Base-by-base conservation (phyloP, 169 alveolate species). In the Neospora caninum region DNA sequence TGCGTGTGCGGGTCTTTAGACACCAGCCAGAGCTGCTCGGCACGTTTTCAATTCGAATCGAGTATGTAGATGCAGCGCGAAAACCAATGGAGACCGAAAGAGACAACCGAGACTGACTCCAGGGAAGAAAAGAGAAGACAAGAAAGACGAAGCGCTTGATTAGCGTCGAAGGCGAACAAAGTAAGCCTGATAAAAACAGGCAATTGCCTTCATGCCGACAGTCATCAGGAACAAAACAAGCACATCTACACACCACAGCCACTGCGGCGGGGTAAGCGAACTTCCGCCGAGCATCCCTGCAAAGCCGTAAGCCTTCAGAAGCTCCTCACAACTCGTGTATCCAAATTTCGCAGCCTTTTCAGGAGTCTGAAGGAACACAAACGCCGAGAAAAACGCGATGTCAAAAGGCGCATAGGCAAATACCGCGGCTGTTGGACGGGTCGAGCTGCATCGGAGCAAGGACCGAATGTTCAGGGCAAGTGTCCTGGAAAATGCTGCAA, bases 171-270 rank as follows among this genome's bases (percentile, higher is more conserved):
- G 73, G n/a, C 73, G 73, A 29, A 16, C 73, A 27, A 7, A 64
- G n/a, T 64, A 64, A 9, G 73, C 73, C 73, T 64, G 73, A 29
- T 64, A 64, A 27, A 64, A 27, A 64, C 73, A 64, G 34, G 73
- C 73, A 22, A 27, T 10, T 22, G 73, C 43, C 29, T 73, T n/a
- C 43, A 38, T 38, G 29, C 39, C 86, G 39, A 73, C 86, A 18
- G 92, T 64, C 27, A 22, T 54, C 42, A 36, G 42, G 36, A 49
- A 38, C 27, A 84, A 64, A 54, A 64, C 73, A n/a, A 49, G 91
- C 45, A 84, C 43, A n/a, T 84, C 91, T 7, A 64, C 91, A 27
- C 29, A 39, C 91, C 91, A 84, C 29, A 84, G 54, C 91, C 91
- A 84, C 78, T 84, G 42, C 45, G 38, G 31, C 13, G 78, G 69